Conservation (phyloP, 164 flowering plant species). For the Cinnamomum chago region DNA sequence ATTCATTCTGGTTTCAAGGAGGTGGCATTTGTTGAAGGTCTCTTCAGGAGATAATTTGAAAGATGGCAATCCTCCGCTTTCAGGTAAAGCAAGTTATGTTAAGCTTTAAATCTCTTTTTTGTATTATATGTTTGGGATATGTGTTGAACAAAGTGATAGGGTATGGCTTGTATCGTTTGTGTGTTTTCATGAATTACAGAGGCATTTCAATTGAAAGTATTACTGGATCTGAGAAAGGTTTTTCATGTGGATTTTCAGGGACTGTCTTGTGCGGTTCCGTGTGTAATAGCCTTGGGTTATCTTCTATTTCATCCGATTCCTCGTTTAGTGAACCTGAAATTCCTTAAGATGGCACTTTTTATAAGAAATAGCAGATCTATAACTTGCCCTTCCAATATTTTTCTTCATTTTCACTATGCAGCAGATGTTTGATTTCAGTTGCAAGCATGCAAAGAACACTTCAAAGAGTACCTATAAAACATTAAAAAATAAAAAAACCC, state of each 20-base stretch:
- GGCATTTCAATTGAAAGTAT: neutral
- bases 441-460: too few species aligned
- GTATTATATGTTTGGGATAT: neutral
- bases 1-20: conserved; percentile 37
- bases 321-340: too few species aligned
- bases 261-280: neutral
- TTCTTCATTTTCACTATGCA: too few species aligned
- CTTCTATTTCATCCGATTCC: neutral
- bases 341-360: too few species aligned
- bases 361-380: too few species aligned
- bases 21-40: conserved; percentile 19
- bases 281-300: neutral
- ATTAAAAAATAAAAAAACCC: too few species aligned
- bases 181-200: neutral
- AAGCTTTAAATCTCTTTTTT: neutral
- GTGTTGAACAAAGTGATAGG: neutral
- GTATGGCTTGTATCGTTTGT: neutral
- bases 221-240: neutral
- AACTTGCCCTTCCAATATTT: too few species aligned
- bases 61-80: conserved; percentile 12
- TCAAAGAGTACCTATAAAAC: too few species aligned
- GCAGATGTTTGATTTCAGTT: too few species aligned
- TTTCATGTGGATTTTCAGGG: neutral
- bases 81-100: conserved; percentile 23
- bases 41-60: conserved; percentile 33